These are phyloP conservation scores for Aureobasidium vineae DNA, from an alignment of 2,329 filamentous ascomycete species.

Conservation along the genomic window DNA sequence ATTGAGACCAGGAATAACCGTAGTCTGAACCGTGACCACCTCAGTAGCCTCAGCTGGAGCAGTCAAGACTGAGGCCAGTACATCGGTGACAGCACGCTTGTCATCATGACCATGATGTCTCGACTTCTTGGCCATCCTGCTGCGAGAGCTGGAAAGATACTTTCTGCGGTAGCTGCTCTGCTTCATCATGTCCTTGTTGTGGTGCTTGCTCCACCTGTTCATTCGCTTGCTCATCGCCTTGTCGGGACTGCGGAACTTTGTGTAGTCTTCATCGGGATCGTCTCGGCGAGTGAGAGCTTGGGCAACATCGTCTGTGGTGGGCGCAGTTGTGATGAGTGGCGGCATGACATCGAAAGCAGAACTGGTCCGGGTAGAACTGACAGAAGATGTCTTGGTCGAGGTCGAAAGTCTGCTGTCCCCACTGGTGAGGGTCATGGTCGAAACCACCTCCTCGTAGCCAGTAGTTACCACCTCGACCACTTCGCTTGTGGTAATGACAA, in stretches of 20 bases:
- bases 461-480: background rate
- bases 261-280: background rate
- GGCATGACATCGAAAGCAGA: no score
- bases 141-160: background rate
- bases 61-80: no score
- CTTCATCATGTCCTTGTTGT: background rate
- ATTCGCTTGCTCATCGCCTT: background rate
- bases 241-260: background rate
- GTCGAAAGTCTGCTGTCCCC: background rate
- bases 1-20: background rate
- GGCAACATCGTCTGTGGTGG: no score
- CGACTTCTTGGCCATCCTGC: background rate
- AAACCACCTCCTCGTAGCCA: background rate
- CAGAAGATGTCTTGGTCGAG: background rate
- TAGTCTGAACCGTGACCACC: background rate
- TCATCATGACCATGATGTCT: background rate
- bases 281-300: background rate
- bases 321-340: no score
- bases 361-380: background rate
- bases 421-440: background rate
- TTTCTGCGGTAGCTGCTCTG: background rate
- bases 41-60: no score
- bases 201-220: background rate
- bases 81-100: no score
- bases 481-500: background rate